Conservation (phyloP, 2,329 filamentous ascomycete species). For the Annulohypoxylon truncatum region DNA sequence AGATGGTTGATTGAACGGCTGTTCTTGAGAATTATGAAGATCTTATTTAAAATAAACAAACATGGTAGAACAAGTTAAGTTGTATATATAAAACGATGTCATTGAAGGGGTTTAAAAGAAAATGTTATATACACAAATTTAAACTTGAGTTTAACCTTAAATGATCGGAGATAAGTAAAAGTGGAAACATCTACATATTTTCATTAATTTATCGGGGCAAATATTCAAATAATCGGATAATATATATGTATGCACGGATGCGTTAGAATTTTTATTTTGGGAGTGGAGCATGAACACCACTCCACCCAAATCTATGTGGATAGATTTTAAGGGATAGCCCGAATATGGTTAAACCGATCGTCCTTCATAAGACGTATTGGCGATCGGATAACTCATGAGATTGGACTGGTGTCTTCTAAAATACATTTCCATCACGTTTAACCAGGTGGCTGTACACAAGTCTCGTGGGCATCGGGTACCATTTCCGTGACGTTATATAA, state of each 20-base stretch:
- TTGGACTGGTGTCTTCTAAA: not conserved
- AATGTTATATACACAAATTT: not conserved
- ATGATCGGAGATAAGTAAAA: not conserved
- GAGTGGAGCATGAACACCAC: conserved; percentile 1
- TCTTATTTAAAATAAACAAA: not conserved
- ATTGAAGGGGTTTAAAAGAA: not conserved
- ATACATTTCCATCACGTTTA: conserved; percentile 18
- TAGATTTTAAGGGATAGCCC: not conserved
- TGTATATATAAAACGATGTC: not conserved
- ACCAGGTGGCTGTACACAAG: conserved; percentile 23
- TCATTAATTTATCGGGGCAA: too few species aligned
- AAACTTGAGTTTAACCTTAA: not conserved
- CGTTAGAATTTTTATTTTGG: not conserved
- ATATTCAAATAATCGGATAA: too few species aligned
- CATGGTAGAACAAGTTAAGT: not conserved
- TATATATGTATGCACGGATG: not conserved
- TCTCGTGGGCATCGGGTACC: conserved; percentile 1
- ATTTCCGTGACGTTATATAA: conserved; percentile 15
- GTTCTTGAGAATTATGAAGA: not conserved
- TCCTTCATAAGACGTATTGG: not conserved
- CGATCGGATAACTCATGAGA: not conserved
- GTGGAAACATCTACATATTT: conserved; percentile 9
- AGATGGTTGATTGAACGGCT: not conserved
- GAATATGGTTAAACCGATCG: not conserved
- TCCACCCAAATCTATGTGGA: not conserved